phyloP scores from a whole-genome alignment of 2,329 filamentous ascomycete species.

The Nothomitra cinnamomea region DNA sequence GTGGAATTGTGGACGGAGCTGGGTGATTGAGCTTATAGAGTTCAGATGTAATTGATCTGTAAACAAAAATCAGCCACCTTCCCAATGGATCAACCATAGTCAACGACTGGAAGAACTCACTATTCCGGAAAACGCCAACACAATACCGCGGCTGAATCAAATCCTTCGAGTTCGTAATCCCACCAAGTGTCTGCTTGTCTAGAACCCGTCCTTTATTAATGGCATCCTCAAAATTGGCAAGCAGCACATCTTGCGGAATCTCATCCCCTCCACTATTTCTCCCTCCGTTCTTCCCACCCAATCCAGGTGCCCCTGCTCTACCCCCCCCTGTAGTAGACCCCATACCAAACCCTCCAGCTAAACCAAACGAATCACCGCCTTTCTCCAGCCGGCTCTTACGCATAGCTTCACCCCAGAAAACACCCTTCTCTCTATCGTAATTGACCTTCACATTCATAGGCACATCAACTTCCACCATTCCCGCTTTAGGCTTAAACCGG shows the following conservation, averaged over 20 bases:
- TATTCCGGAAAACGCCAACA: conserved; percentile 75
- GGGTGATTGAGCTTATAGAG: conserved; percentile 64
- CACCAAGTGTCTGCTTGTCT: conserved; percentile 68
- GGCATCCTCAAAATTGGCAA: conserved; percentile 47
- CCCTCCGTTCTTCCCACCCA: conserved; percentile 13
- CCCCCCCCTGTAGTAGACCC: conserved; percentile 24
- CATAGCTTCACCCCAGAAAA: conserved; percentile 67
- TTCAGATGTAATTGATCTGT: conserved; percentile 78
- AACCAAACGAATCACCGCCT: conserved; percentile 49
- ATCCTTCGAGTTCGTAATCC: conserved; percentile 53
- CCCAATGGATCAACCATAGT: not conserved
- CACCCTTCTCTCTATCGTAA: conserved; percentile 71
- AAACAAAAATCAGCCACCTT: conserved; percentile 7
- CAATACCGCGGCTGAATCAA: conserved; percentile 65
- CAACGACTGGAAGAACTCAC: conserved; percentile 27
- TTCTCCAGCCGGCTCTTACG: conserved; percentile 33
- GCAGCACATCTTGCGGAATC: conserved; percentile 23
- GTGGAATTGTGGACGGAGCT: conserved; percentile 81
- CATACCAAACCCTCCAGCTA: conserved; percentile 57
- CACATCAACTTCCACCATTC: conserved; percentile 86
- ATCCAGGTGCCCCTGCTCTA: conserved; percentile 19
- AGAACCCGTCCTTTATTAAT: conserved; percentile 55
- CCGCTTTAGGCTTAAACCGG: conserved; percentile 64
- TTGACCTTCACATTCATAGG: conserved; percentile 54
- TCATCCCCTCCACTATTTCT: conserved; percentile 18